Evolutionary conservation across 2,329 filamentous ascomycete genomes (phyloP).

Genomic region (Fusarium floridanum): DNA sequence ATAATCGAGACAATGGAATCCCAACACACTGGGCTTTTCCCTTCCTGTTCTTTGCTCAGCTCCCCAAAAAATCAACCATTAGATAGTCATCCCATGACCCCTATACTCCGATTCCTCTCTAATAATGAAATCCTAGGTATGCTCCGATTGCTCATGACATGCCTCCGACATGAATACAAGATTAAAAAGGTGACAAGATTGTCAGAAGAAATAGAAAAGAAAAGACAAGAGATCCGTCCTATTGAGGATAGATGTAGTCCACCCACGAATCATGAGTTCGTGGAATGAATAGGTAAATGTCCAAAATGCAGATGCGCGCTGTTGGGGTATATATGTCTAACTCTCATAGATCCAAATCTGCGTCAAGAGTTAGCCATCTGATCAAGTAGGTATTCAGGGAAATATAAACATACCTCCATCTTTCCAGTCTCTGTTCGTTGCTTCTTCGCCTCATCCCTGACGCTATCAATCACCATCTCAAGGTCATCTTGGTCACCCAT

Average conservation of each 20-base stretch:
- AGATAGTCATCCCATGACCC: conserved; percentile 24
- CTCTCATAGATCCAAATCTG: conserved; percentile 63
- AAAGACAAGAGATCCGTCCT: conserved; percentile 12
- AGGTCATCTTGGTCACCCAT: conserved; percentile 97
- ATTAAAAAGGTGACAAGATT: conserved; percentile 31
- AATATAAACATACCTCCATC: conserved; percentile 81
- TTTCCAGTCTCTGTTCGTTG: conserved; percentile 88
- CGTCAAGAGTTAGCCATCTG: conserved; percentile 32
- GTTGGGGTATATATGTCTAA: conserved; percentile 51
- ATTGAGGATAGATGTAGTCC: conserved; percentile 10
- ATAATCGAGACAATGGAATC: conserved; percentile 25
- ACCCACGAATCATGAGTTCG: conserved; percentile 32
- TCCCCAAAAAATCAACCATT: conserved; percentile 22
- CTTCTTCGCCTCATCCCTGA: conserved; percentile 76
- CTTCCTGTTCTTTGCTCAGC: conserved; percentile 22
- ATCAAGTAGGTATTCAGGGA: conserved; percentile 32
- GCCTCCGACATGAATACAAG: conserved; percentile 30
- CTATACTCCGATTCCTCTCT: conserved; percentile 35
- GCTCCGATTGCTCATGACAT: conserved; percentile 22
- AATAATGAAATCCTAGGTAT: conserved; percentile 30
- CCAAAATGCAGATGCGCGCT: conserved; percentile 41
- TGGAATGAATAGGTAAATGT: conserved; percentile 31
- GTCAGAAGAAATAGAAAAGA: conserved; percentile 10
- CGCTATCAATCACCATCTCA: conserved; percentile 83
- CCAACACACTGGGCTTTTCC: conserved; percentile 15